phyloP scores from a whole-genome alignment of 1,284 basidiomycete genomes.

The Malassezia equina region DNA sequence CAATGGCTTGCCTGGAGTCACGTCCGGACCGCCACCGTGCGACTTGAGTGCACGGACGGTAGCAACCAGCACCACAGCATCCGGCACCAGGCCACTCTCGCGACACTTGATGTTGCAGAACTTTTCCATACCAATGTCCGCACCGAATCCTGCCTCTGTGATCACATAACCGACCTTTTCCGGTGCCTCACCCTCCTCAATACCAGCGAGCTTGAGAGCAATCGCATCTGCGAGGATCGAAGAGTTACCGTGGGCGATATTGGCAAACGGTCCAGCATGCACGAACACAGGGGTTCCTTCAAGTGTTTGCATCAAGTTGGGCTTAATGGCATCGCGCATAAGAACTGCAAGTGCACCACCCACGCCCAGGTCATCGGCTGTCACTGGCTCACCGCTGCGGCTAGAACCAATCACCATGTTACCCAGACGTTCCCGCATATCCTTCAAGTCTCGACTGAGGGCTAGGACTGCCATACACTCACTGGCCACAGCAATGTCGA shows the following conservation, averaged over 20 bases:
- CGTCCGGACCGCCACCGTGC: constrained; percentile 96
- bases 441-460: constrained; percentile 71
- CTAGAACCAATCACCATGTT: constrained; percentile 94
- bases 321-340: constrained; percentile 99
- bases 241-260: constrained; percentile 98
- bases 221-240: constrained; percentile 93
- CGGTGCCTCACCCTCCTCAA: constrained; percentile 76
- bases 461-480: constrained; percentile 98
- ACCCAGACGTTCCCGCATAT: constrained; percentile 83
- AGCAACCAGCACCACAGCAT: constrained; percentile 89
- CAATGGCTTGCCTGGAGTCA: constrained; percentile 87
- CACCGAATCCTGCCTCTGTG: constrained; percentile 96
- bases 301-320: constrained; percentile 95
- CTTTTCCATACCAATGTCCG: constrained; percentile 76
- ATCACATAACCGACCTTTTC: constrained; percentile 85
- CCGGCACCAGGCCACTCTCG: constrained; percentile 78
- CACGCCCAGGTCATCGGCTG: constrained; percentile 91
- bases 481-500: constrained; percentile 93
- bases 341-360: constrained; percentile 91
- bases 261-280: constrained; percentile 95
- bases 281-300: constrained; percentile 98
- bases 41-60: constrained; percentile 97
- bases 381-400: constrained; percentile 80
- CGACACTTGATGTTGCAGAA: constrained; percentile 99
- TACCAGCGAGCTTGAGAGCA: constrained; percentile 90